Conservation (phyloP, 352 stramenopile genomes). For the Phytopythium kandeliae region DNA sequence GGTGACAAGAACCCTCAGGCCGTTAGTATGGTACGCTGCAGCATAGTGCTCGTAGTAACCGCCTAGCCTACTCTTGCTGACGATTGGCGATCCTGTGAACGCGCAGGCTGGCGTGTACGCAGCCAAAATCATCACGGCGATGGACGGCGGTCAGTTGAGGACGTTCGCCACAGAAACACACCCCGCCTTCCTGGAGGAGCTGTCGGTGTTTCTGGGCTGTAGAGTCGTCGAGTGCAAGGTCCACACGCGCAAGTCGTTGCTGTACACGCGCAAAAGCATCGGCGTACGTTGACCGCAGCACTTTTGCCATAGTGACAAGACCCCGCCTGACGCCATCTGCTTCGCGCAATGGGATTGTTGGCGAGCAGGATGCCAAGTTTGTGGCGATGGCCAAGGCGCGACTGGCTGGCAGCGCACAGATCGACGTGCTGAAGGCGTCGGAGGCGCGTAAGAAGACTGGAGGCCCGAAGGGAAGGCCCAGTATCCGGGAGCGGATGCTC, state of each 20-base stretch:
- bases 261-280: slow-evolving; percentile 37
- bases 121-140: slow-evolving; percentile 40
- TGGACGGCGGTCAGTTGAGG: slow-evolving; percentile 34
- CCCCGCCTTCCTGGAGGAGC: slow-evolving; percentile 41
- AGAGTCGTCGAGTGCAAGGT: slow-evolving; percentile 69
- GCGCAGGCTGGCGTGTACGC: slow-evolving; percentile 37
- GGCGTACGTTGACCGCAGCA: slow-evolving; percentile 25
- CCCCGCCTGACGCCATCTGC: not conserved
- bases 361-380: slow-evolving; percentile 44
- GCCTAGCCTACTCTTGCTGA: not conserved
- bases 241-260: slow-evolving; percentile 39
- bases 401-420: slow-evolving; percentile 37
- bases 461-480: slow-evolving; percentile 15
- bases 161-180: slow-evolving; percentile 37
- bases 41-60: no score
- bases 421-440: slow-evolving; percentile 62
- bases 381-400: slow-evolving; percentile 49
- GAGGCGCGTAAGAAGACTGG: slow-evolving; percentile 29
- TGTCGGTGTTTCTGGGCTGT: slow-evolving; percentile 55
- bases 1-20: slow-evolving; percentile 45
- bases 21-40: slow-evolving; percentile 34
- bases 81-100: not conserved
- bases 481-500: slow-evolving; percentile 49
- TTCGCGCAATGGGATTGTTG: no score
- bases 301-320: no score